A percentile compares a stretch with the other conserved stretches of the same genome.
Evolutionary conservation across 345 rosid species (phyloP).

Genomic region (Dipteronia sinensis): DNA sequence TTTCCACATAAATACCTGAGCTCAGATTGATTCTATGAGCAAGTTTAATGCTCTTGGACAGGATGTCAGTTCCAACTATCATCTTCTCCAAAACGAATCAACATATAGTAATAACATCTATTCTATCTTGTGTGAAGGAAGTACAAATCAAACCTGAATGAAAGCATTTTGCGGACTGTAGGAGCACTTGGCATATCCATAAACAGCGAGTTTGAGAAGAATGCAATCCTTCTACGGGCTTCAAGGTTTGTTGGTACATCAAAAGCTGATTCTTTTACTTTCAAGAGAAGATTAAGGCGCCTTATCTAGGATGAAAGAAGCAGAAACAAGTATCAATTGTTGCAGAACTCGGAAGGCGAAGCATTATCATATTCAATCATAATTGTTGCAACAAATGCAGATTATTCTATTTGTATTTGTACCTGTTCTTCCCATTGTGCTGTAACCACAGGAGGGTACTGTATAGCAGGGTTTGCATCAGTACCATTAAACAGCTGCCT

Average conservation of each 20-base stretch:
- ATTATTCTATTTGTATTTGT: not conserved
- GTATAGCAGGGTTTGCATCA: slow-evolving; percentile 80
- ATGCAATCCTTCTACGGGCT: slow-evolving; percentile 94
- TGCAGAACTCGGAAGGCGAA: not conserved
- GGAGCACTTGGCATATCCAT: slow-evolving; percentile 99
- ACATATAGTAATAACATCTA: not conserved
- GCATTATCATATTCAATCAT: not conserved
- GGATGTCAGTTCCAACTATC: slow-evolving; percentile 7
- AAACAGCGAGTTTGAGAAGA: slow-evolving; percentile 89
- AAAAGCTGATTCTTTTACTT: slow-evolving; percentile 86
- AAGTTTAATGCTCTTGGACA: not conserved
- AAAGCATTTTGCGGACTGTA: slow-evolving; percentile 89
- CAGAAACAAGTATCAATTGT: slow-evolving; percentile 12
- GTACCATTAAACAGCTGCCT: slow-evolving; percentile 95
- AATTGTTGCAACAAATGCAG: slow-evolving; percentile 10
- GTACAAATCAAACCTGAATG: slow-evolving; percentile 61
- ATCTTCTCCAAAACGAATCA: slow-evolving; percentile 11
- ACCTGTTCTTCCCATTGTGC: slow-evolving; percentile 99
- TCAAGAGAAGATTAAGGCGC: slow-evolving; percentile 88
- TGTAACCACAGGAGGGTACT: slow-evolving; percentile 73
- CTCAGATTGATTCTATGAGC: not conserved
- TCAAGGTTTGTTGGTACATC: slow-evolving; percentile 94
- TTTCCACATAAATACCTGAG: not conserved
- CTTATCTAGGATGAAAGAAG: slow-evolving; percentile 57
- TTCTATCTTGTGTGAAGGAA: slow-evolving; percentile 14